Percentiles rank a stretch among this genome's conserved stretches.
These are phyloP conservation scores for Gracilaria caudata DNA, from an alignment of 23 red algal species.

Conservation along the genomic window DNA sequence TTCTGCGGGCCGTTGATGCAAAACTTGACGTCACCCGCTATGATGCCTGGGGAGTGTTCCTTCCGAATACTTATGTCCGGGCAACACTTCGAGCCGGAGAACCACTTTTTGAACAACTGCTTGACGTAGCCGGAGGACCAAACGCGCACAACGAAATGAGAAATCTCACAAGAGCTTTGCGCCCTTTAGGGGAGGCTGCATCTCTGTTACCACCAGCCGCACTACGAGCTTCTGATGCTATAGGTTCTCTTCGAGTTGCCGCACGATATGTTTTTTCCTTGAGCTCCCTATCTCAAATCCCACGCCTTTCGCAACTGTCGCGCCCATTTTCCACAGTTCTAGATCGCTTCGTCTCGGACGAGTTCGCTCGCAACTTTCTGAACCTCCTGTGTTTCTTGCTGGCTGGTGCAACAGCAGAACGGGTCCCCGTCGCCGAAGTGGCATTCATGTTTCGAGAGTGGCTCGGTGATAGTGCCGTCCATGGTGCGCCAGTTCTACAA, in stretches of 20 bases:
- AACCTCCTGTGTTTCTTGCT: slow-evolving; percentile 91
- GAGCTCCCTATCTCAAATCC: slow-evolving; percentile 8
- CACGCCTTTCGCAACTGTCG: slow-evolving; percentile 32
- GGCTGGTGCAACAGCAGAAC: slow-evolving; percentile 56
- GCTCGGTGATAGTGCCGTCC: slow-evolving; percentile 40
- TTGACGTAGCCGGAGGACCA: slow-evolving; percentile 24
- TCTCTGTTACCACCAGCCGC: slow-evolving; percentile 57
- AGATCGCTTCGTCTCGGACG: slow-evolving; percentile 52
- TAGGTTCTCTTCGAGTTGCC: slow-evolving; percentile 55
- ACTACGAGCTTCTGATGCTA: slow-evolving; percentile 46
- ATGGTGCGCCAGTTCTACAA: slow-evolving; percentile 45
- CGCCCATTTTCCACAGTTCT: slow-evolving; percentile 65
- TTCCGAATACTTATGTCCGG: slow-evolving; percentile 35
- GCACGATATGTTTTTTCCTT: slow-evolving; percentile 1
- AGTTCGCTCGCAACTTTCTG: slow-evolving; percentile 69
- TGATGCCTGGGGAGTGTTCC: slow-evolving; percentile 57
- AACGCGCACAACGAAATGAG: slow-evolving; percentile 19
- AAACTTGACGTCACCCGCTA: slow-evolving; percentile 40
- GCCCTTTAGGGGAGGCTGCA: slow-evolving; percentile 36
- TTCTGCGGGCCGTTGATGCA: slow-evolving; percentile 51
- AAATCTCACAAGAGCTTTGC: slow-evolving; percentile 32
- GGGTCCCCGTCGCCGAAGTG: slow-evolving; percentile 80
- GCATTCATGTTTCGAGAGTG: slow-evolving; percentile 83
- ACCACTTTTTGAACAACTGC: slow-evolving; percentile 41
- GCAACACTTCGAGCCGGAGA: slow-evolving; percentile 17